Percentiles rank a stretch among this genome's conserved stretches.
Conservation (phyloP, 768 basidiomycete genomes). For the Suillus placidus region DNA sequence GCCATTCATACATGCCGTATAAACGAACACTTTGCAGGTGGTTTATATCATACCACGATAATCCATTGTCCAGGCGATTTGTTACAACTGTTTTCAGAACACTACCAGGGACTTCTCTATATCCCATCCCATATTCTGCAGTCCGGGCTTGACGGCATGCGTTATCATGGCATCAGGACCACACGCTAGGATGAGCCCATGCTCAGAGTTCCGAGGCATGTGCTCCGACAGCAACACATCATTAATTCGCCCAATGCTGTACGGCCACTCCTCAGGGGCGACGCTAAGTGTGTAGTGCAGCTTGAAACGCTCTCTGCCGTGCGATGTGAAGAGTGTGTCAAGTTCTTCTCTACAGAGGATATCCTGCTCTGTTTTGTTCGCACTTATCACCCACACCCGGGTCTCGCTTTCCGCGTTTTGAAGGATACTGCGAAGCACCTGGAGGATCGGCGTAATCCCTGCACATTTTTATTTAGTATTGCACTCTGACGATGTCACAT, state of each 20-base stretch:
- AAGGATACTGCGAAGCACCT: constrained; percentile 53
- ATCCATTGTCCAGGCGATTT: neutral
- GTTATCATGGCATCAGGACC: constrained; percentile 50
- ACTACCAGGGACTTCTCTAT: constrained; percentile 35
- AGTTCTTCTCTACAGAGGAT: constrained; percentile 56
- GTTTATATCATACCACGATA: neutral
- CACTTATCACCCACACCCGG: constrained; percentile 49
- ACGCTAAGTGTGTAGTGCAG: constrained; percentile 47
- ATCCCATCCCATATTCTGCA: constrained; percentile 41
- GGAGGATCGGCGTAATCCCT: constrained; percentile 61
- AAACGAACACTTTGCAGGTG: neutral
- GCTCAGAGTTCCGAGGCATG: constrained; percentile 43
- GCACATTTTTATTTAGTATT: neutral
- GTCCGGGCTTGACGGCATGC: constrained; percentile 32
- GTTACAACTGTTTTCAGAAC: constrained; percentile 28
- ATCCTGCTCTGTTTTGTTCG: constrained; percentile 50
- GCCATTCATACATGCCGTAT: neutral
- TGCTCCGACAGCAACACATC: constrained; percentile 39
- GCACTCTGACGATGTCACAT: neutral
- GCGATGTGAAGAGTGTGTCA: constrained; percentile 36
- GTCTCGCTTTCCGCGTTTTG: constrained; percentile 42
- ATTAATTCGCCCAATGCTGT: constrained; percentile 45
- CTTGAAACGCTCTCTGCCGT: constrained; percentile 36
- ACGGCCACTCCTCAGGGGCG: constrained; percentile 40
- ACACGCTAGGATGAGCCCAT: constrained; percentile 49